These are phyloP conservation scores for Microsporum canis DNA, from an alignment of 2,329 filamentous ascomycete genomes.

Conservation along the genomic window DNA sequence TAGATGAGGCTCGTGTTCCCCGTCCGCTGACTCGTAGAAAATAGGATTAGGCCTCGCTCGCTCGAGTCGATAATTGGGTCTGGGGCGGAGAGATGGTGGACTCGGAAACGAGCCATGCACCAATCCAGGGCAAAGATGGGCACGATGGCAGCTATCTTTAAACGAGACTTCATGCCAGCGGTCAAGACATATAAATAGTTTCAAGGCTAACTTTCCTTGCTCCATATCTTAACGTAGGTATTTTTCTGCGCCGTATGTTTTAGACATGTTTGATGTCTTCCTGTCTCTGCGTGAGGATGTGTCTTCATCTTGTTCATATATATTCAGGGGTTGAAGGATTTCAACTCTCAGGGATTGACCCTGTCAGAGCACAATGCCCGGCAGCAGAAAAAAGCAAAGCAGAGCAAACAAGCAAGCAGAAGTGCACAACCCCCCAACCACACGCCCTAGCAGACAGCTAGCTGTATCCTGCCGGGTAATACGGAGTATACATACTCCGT, in stretches of 20 bases:
- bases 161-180: not conserved
- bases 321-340: not conserved
- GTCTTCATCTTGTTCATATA: not conserved
- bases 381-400: not conserved
- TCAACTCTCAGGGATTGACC: not conserved
- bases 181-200: conserved; percentile 1
- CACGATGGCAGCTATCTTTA: not conserved
- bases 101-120: not conserved
- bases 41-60: not conserved
- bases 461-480: not conserved
- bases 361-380: not conserved
- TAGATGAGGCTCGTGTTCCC: not conserved
- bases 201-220: not conserved
- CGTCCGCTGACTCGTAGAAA: not conserved
- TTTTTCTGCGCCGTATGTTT: no score
- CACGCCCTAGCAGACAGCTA: not conserved
- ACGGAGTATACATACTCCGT: not conserved
- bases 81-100: not conserved
- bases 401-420: not conserved
- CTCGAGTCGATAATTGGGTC: not conserved
- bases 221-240: not conserved
- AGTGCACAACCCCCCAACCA: not conserved
- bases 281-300: not conserved
- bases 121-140: not conserved
- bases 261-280: not conserved